Conservation (phyloP, 1,284 basidiomycete species). For the Waitea zeae region DNA sequence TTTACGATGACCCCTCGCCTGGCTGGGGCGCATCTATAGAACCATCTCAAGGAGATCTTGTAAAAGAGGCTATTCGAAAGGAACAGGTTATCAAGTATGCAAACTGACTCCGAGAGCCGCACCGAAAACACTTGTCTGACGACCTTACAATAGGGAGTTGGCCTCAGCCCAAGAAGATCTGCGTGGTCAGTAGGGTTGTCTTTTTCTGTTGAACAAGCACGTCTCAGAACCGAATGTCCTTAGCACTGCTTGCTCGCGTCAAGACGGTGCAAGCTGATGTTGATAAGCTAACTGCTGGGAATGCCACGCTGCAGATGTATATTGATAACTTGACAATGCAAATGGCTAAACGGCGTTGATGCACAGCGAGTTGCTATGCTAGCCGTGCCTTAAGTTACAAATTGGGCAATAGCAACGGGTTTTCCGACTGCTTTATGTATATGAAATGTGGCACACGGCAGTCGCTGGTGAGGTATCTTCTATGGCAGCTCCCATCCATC, state of each 20-base stretch:
- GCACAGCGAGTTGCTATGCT: no score
- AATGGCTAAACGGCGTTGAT: slow-evolving; percentile 57
- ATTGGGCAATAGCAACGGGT: no score
- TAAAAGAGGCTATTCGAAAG: slow-evolving; percentile 59
- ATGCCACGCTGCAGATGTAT: slow-evolving; percentile 73
- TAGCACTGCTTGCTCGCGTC: slow-evolving; percentile 53
- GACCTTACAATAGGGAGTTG: slow-evolving; percentile 36
- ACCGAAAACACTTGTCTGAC: neutral
- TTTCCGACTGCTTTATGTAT: no score
- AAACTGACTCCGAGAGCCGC: neutral
- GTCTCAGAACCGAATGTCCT: neutral
- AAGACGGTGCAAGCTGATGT: slow-evolving; percentile 56
- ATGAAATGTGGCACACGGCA: no score
- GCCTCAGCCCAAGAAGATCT: slow-evolving; percentile 56
- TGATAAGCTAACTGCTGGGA: slow-evolving; percentile 60
- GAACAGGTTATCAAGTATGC: slow-evolving; percentile 42
- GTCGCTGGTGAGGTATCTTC: no score
- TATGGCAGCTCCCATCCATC: no score
- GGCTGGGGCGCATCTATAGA: slow-evolving; percentile 36
- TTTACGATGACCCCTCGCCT: slow-evolving; percentile 30
- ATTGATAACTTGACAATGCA: slow-evolving; percentile 77
- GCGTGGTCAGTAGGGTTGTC: slow-evolving; percentile 27
- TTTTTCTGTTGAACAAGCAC: neutral
- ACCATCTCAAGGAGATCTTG: slow-evolving; percentile 36
- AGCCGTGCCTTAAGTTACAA: no score